A percentile compares a stretch with the other conserved stretches of the same genome.
These are phyloP conservation scores for Nemania sp. DNA, from an alignment of 2,329 filamentous ascomycete species.

Conservation along the genomic window DNA sequence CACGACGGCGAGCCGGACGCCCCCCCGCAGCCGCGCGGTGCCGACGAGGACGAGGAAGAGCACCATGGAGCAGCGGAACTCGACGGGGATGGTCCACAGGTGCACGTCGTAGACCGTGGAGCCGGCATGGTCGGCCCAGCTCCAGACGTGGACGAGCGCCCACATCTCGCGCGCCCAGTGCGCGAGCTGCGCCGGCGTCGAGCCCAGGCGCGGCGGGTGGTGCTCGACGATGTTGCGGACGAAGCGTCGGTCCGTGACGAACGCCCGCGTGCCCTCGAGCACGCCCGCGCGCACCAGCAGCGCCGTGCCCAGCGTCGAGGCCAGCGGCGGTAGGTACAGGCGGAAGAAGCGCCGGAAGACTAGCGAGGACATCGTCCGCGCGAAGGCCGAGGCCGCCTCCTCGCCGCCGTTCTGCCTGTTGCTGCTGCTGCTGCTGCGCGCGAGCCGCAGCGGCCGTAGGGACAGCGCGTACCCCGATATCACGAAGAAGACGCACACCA, in stretches of 20 bases:
- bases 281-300: slow-evolving; percentile 50
- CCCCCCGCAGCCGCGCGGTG: slow-evolving; percentile 51
- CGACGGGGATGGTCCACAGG: slow-evolving; percentile 66
- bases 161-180: slow-evolving; percentile 56
- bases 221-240: slow-evolving; percentile 56
- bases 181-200: slow-evolving; percentile 46
- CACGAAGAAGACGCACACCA: slow-evolving; percentile 66
- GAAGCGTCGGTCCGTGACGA: slow-evolving; percentile 48
- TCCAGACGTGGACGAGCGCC: slow-evolving; percentile 56
- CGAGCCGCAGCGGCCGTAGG: slow-evolving; percentile 55
- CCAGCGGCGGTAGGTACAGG: slow-evolving; percentile 55
- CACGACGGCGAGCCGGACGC: slow-evolving; percentile 50
- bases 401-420: neutral
- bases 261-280: slow-evolving; percentile 54
- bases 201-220: slow-evolving; percentile 48
- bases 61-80: slow-evolving; percentile 62
- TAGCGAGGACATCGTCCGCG: slow-evolving; percentile 53
- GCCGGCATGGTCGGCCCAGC: slow-evolving; percentile 53
- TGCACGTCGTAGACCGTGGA: slow-evolving; percentile 60
- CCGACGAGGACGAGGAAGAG: slow-evolving; percentile 59
- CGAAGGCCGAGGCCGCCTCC: slow-evolving; percentile 37
- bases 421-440: slow-evolving; percentile 34
- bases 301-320: slow-evolving; percentile 55
- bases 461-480: slow-evolving; percentile 65
- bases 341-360: slow-evolving; percentile 57